Base-by-base conservation (phyloP, 768 basidiomycete genomes). In the Trametes cubensis region DNA sequence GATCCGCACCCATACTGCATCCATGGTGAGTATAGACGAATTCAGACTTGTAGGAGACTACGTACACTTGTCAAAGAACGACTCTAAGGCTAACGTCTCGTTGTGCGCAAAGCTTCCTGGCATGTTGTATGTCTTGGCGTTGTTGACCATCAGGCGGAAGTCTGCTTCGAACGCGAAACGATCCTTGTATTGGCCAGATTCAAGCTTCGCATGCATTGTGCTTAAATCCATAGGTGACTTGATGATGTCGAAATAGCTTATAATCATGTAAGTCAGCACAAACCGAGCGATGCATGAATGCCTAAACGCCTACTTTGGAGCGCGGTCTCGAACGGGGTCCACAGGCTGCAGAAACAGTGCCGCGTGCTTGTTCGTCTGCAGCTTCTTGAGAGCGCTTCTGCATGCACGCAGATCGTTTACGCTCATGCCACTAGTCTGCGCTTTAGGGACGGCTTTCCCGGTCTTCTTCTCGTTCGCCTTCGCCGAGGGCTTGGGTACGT, bases 161-260 rank as follows among this genome's bases (percentile, higher is more conserved):
- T 99, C 97, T 26, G 83, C 79, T 65, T 88, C 87, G 73, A 98
- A 96, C 15, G 82, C 88, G 68, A 88, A 86, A 11, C 94, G 86
- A 68, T 91, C 86, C 63, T 85, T 83, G 77, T 98, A 98, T 75
- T 89, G 83, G 6, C 95, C 94, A 58, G 84, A 86, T 67, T 91
- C 88, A 13, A 98, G 77, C 72, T 96, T 98, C 40, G 89, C 89
- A 26, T 82, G 79, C 80, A 96, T 90, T 0, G 95, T 94, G 54
- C 88, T 87, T 18, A 98, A 80, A 71, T 99, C 97, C 93, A 99
- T 98, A 0, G 97, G 96, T 13, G 89, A 81, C 74, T 91, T 91
- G 73, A 99, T 88, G 61, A 95, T 77, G 55, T 91, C 87, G 69
- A 94, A 94, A 73, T 98, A 98, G 67, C 95, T 96, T 62, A 34